A percentile compares a stretch with the other conserved stretches of the same genome.
phyloP scores from a whole-genome alignment of 2,329 filamentous ascomycete species.

The Neonectria coccinea region DNA sequence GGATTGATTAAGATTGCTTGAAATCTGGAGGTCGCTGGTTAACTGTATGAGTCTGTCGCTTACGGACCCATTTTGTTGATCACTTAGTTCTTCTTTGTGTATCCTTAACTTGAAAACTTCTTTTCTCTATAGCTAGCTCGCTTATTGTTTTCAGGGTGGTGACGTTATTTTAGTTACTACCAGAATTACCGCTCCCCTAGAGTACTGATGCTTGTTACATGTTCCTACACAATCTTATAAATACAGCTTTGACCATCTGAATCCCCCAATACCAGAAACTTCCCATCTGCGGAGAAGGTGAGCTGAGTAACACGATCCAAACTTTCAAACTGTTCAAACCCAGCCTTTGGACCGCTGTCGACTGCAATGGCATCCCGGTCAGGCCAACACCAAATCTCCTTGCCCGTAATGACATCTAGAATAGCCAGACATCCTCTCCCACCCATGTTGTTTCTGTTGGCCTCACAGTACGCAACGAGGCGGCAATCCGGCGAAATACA shows the following conservation, averaged over 20 bases:
- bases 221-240: slow-evolving; percentile 48
- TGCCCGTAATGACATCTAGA: slow-evolving; percentile 53
- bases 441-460: slow-evolving; percentile 48
- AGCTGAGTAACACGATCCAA: slow-evolving; percentile 53
- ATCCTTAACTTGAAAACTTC: background rate
- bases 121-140: background rate
- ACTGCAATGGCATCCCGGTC: slow-evolving; percentile 46
- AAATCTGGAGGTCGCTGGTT: background rate
- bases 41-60: background rate
- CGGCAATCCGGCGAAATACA: slow-evolving; percentile 57
- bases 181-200: background rate
- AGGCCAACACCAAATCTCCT: slow-evolving; percentile 55
- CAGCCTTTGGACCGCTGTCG: slow-evolving; percentile 38
- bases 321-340: slow-evolving; percentile 50
- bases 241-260: slow-evolving; percentile 50
- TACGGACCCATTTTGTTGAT: background rate
- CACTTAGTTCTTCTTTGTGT: background rate
- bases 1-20: background rate
- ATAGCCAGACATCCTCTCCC: slow-evolving; percentile 51
- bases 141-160: background rate
- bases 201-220: background rate
- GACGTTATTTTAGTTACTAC: background rate
- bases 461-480: slow-evolving; percentile 55
- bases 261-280: slow-evolving; percentile 52
- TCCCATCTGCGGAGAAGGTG: slow-evolving; percentile 53